These are phyloP conservation scores for Atkinsonella texensis DNA, from an alignment of 2,329 filamentous ascomycete species.

Conservation along the genomic window DNA sequence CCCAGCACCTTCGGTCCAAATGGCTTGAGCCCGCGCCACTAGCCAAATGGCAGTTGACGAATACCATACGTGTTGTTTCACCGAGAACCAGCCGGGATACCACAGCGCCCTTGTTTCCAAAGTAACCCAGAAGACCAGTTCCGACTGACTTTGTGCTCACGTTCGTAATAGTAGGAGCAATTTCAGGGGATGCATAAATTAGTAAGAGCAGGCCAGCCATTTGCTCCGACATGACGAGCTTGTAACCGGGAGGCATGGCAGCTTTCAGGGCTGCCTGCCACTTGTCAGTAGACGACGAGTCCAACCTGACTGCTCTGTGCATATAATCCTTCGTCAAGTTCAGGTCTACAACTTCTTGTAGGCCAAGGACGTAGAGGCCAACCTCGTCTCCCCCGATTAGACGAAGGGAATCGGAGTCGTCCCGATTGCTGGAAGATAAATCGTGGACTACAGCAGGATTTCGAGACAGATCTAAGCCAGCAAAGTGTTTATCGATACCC, in stretches of 20 bases:
- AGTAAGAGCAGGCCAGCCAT: constrained; percentile 75
- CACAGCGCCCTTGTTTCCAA: constrained; percentile 93
- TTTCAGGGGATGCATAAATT: constrained; percentile 69
- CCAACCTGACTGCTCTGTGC: constrained; percentile 52
- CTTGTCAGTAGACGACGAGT: constrained; percentile 56
- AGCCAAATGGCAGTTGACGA: constrained; percentile 84
- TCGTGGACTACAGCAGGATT: constrained; percentile 23
- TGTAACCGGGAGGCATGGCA: constrained; percentile 65
- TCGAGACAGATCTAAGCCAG: constrained; percentile 36
- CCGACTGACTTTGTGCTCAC: constrained; percentile 76
- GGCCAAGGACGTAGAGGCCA: constrained; percentile 76
- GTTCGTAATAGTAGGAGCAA: constrained; percentile 64
- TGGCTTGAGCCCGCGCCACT: constrained; percentile 70
- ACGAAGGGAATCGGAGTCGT: constrained; percentile 21
- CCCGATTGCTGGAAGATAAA: constrained; percentile 24
- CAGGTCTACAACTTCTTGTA: constrained; percentile 89
- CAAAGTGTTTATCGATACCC: constrained; percentile 53
- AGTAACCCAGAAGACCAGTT: constrained; percentile 81
- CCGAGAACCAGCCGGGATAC: constrained; percentile 72
- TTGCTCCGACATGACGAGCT: constrained; percentile 68
- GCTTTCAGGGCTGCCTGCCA: constrained; percentile 71
- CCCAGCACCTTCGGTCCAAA: constrained; percentile 81
- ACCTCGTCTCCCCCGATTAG: constrained; percentile 55
- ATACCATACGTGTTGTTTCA: constrained; percentile 78
- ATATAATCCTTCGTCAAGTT: constrained; percentile 69